Base-by-base conservation (phyloP, 1,139 yeast species). In the Debaryomyces coudertii region DNA sequence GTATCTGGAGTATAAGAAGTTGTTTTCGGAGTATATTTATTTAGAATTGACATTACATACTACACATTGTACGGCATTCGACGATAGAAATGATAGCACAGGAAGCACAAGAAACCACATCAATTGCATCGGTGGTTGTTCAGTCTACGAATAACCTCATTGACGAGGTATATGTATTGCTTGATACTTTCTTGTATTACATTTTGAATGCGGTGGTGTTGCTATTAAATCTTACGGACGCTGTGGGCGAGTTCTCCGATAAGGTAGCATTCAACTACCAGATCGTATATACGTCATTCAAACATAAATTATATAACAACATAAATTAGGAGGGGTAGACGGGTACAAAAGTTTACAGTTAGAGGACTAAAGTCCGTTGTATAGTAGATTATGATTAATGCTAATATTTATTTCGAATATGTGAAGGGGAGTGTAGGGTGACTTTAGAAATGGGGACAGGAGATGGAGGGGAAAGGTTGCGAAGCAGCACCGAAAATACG, bases 151-250 rank as follows among this genome's bases (percentile, higher is more conserved):
- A 37, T 22, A 36, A 20, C n/a, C 16, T 38, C 7, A 28, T 53
- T 24, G 58, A 61, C 36, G 53, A 50, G 42, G 43, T 50, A 2
- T 58, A 51, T 43, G 35, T 50, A 43, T 37, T 55, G 12, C 52
- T 67, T 40, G 71, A 66, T 51, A 64, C 68, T 8, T 35, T 58
- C 18, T 52, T 66, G 9, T 67, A 67, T 55, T 66, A 65, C 46
- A 48, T 60, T 22, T 60, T 67, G 53, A 66, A 66, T 49, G 48
- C 56, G 30, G 48, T 67, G 18, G 57, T 65, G 63, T 38, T 66
- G 39, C 51, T 62, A 36, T 50, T 66, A 49, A 53, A 55, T 25
- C 55, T 66, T 40, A 54, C 62, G 14, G 69, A 66, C 22, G 43
- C 61, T 40, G 44, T 65, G 5, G 51, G 55, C 11, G 68, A 65